phyloP scores from a whole-genome alignment of 441 rosid species.

The Erysimum cheiri region DNA sequence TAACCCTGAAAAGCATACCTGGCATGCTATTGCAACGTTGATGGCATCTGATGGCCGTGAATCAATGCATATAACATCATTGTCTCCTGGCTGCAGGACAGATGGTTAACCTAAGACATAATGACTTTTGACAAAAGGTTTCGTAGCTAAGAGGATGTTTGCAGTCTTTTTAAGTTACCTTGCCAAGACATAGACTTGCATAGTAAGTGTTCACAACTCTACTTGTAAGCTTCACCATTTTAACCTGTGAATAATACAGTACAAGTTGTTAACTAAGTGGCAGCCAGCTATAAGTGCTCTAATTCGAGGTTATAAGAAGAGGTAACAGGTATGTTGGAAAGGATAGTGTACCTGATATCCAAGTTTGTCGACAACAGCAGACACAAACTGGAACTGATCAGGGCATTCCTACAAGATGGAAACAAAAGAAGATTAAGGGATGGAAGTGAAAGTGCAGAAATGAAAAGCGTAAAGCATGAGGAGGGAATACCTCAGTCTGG shows the following conservation, averaged over 20 bases:
- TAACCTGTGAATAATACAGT: constrained; percentile 58
- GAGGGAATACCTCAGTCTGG: constrained; percentile 51
- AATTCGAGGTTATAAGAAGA: background rate
- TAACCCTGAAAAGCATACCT: constrained; percentile 50
- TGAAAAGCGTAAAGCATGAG: constrained; percentile 1
- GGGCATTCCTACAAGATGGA: constrained; percentile 59
- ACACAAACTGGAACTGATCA: constrained; percentile 75
- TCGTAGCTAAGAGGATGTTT: constrained; percentile 18
- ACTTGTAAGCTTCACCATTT: constrained; percentile 84
- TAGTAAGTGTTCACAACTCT: constrained; percentile 72
- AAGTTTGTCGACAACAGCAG: constrained; percentile 61
- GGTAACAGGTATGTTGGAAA: constrained; percentile 17
- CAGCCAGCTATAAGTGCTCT: background rate
- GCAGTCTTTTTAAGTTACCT: constrained; percentile 59
- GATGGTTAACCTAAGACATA: constrained; percentile 29
- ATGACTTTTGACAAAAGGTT: constrained; percentile 16
- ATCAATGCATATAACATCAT: constrained; percentile 65
- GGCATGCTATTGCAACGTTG: constrained; percentile 78
- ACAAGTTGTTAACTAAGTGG: constrained; percentile 9
- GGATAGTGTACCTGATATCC: constrained; percentile 60
- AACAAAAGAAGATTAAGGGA: background rate
- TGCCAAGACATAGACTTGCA: constrained; percentile 69
- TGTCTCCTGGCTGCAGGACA: constrained; percentile 71
- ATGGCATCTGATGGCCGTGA: constrained; percentile 95
- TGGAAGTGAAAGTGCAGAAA: constrained; percentile 13